Conservation (phyloP, 2,329 filamentous ascomycete genomes). For the Ascochyta viciae-villosae region DNA sequence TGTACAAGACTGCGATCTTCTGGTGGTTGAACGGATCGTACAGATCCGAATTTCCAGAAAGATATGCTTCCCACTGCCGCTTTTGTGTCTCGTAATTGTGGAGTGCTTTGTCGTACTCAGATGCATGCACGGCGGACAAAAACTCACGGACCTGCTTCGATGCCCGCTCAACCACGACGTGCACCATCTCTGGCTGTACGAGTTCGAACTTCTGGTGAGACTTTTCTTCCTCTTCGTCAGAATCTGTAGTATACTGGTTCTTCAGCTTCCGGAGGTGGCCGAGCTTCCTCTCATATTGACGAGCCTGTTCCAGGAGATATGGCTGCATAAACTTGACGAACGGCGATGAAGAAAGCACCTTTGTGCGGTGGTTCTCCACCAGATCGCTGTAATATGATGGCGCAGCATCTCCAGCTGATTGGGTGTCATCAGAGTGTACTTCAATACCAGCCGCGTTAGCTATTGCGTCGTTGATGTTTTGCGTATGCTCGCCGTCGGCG, state of each 20-base stretch:
- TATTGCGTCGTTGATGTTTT: constrained; percentile 8
- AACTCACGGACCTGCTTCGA: constrained; percentile 91
- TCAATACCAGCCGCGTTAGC: constrained; percentile 14
- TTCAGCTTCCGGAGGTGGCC: constrained; percentile 82
- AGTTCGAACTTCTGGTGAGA: constrained; percentile 78
- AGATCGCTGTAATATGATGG: constrained; percentile 95
- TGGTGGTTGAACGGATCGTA: constrained; percentile 97
- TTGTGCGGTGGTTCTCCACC: constrained; percentile 91
- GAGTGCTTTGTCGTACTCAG: constrained; percentile 93
- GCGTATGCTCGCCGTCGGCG: constrained; percentile 10
- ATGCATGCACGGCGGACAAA: constrained; percentile 91
- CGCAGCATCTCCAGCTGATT: constrained; percentile 76
- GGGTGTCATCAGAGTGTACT: constrained; percentile 49
- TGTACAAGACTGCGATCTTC: constrained; percentile 93
- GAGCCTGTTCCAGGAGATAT: constrained; percentile 88
- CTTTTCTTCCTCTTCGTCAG: constrained; percentile 44
- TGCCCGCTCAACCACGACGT: constrained; percentile 78
- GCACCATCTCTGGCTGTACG: constrained; percentile 95
- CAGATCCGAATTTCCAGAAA: constrained; percentile 83
- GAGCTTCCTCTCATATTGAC: constrained; percentile 86
- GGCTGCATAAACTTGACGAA: constrained; percentile 96
- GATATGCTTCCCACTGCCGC: constrained; percentile 93
- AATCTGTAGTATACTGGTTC: constrained; percentile 66
- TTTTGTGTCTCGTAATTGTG: constrained; percentile 95
- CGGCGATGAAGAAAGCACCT: constrained; percentile 91